Base-by-base conservation (phyloP, 2,329 filamentous ascomycete species). In the Apiospora marii region DNA sequence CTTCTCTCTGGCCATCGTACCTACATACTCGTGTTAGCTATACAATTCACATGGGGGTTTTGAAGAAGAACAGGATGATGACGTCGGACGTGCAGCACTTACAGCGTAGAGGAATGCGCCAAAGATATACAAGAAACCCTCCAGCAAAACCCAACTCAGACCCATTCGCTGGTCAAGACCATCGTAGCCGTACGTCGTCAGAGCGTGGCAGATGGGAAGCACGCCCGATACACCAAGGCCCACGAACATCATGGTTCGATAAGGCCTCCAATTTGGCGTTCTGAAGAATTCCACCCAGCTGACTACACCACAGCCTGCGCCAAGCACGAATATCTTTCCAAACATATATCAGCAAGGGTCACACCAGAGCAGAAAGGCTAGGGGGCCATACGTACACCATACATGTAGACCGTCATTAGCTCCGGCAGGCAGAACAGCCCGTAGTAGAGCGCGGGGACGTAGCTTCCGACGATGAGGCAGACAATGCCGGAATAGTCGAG, bases 401-500 rank as follows among this genome's bases (percentile, higher is more conserved):
- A 88, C 85, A 95, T 91, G 81, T 98, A 98, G 3, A 88, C 80
- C 61, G 85, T 86, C 84, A 94, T 90, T 78, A 96, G 81, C 10
- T 81, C 78, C 3, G 91, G 89, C 74, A 91, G 85, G 78, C 92
- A 94, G 78, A 90, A 94, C 81, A 97, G 94, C 4, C 92, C 95
- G 82, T 97, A 98, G 82, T 94, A 96, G 73, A 99, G 83, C 69
- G 93, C 93, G 2, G 96, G 95, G 67, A 98, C 90, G 80, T 96
- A 98, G 80, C 93, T 96, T 8, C 96, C 96, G 76, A 96, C 93
- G 73, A 98, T 98, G 76, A 99, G 85, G 68, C 92, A 90, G 43
- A 98, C 94, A 77, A 99, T 99, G 8, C 96, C 96, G 6, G 96
- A 90, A 81, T 99, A 98, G 81, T 99, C 96, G 72, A 98, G 85